Percentiles rank a stretch among this genome's conserved stretches.
Evolutionary conservation across 768 basidiomycete species (phyloP).

Genomic region (Xerocomellus amylosporus): DNA sequence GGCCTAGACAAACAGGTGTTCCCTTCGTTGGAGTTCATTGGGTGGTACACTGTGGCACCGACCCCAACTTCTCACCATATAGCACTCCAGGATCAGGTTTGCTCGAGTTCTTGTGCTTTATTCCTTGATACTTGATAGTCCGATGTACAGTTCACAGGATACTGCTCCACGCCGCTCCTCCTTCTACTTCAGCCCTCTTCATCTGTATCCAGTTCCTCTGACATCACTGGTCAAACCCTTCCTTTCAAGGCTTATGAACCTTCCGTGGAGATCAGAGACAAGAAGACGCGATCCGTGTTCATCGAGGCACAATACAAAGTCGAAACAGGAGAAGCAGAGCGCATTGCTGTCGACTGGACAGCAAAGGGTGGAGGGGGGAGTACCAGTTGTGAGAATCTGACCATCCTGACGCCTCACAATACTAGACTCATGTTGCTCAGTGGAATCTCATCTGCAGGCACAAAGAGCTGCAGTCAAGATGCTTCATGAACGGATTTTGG

Average conservation of each 20-base stretch:
- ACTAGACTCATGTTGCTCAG: constrained; percentile 39
- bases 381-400: constrained; percentile 61
- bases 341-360: constrained; percentile 97
- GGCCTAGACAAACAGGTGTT: constrained; percentile 93
- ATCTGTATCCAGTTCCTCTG: constrained; percentile 41
- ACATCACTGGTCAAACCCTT: constrained; percentile 67
- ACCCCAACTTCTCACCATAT: constrained; percentile 74
- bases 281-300: constrained; percentile 73
- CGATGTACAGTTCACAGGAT: constrained; percentile 64
- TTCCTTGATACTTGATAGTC: background rate
- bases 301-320: constrained; percentile 85
- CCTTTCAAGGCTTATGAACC: constrained; percentile 95
- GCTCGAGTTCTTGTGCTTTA: background rate
- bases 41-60: constrained; percentile 93
- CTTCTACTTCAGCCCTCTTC: constrained; percentile 66
- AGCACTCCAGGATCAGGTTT: constrained; percentile 80
- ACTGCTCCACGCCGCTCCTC: constrained; percentile 87
- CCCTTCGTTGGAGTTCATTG: constrained; percentile 94
- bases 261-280: constrained; percentile 79
- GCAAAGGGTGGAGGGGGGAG: constrained; percentile 82
- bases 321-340: constrained; percentile 97
- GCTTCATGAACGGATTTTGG: constrained; percentile 86
- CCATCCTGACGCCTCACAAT: background rate
- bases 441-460: constrained; percentile 86
- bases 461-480: constrained; percentile 95